Evolutionary conservation across 192 early-diverging fungal genomes (phyloP).

Genomic region (Coemansia sp.): DNA sequence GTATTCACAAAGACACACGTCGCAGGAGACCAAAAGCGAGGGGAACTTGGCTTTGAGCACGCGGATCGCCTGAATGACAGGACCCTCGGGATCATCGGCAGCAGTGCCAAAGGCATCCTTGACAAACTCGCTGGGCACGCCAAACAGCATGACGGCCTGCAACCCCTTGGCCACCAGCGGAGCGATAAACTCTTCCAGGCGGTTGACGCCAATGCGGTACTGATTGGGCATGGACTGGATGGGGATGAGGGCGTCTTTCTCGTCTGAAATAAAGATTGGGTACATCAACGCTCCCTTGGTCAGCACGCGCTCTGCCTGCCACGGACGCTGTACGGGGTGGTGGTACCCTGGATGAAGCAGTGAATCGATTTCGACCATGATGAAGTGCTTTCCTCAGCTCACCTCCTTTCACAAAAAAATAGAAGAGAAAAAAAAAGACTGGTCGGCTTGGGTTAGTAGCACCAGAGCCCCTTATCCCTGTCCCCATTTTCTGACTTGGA

Average conservation of each 20-base stretch:
- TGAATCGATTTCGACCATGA: slow-evolving; percentile 57
- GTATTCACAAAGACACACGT: slow-evolving; percentile 96
- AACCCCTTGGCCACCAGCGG: slow-evolving; percentile 90
- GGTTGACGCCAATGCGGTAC: slow-evolving; percentile 78
- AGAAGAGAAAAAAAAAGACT: background rate
- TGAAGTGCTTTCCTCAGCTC: background rate
- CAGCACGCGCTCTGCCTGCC: slow-evolving; percentile 72
- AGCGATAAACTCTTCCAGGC: slow-evolving; percentile 68
- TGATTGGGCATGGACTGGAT: slow-evolving; percentile 86
- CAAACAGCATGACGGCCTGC: slow-evolving; percentile 85
- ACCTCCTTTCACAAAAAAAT: background rate
- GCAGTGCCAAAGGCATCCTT: slow-evolving; percentile 77
- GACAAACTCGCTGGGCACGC: slow-evolving; percentile 71
- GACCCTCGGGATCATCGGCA: slow-evolving; percentile 79
- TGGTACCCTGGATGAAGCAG: slow-evolving; percentile 88
- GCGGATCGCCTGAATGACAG: slow-evolving; percentile 81
- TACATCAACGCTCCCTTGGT: slow-evolving; percentile 80
- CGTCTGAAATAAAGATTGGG: slow-evolving; percentile 92
- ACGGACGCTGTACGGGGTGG: slow-evolving; percentile 73
- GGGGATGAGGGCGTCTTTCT: slow-evolving; percentile 66
- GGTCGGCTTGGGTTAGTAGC: no score
- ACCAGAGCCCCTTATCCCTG: no score
- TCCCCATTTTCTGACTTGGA: no score
- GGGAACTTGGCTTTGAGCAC: slow-evolving; percentile 78
- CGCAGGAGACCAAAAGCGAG: slow-evolving; percentile 79